Percentiles rank a stretch among this genome's conserved stretches.
Evolutionary conservation across 495 filamentous ascomycete species (phyloP).

Genomic region (Penicillium paxilli): DNA sequence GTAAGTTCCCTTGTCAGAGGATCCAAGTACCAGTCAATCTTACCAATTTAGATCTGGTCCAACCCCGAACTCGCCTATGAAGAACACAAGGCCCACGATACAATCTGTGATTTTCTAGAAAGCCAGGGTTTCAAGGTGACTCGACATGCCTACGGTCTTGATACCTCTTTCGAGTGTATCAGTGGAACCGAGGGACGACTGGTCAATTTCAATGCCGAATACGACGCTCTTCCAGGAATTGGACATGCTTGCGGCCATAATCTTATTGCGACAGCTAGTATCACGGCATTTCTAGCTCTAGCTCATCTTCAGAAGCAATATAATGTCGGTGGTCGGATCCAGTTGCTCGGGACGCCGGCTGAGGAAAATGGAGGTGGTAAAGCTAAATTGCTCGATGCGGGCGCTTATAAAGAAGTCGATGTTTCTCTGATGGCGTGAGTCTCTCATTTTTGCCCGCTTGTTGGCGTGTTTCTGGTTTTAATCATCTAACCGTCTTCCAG

Average conservation of each 20-base stretch:
- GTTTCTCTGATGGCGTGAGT: constrained; percentile 12
- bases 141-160: constrained; percentile 9
- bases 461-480: not conserved
- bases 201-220: constrained; percentile 15
- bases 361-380: constrained; percentile 18
- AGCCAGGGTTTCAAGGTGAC: constrained; percentile 4
- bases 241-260: constrained; percentile 21
- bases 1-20: not conserved
- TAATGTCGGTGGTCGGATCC: constrained; percentile 6
- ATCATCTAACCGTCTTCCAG: not conserved
- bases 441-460: not conserved
- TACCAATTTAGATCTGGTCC: not conserved
- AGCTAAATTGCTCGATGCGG: constrained; percentile 10
- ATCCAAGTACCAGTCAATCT: not conserved
- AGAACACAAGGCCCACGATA: constrained; percentile 14
- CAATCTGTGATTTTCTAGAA: constrained; percentile 12
- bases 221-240: constrained; percentile 16
- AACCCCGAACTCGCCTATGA: constrained; percentile 15
- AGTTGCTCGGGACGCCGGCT: constrained; percentile 13
- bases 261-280: constrained; percentile 11
- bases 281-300: constrained; percentile 8
- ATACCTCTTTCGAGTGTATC: constrained; percentile 9
- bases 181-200: constrained; percentile 9
- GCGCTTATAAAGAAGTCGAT: constrained; percentile 11
- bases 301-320: not conserved